These are phyloP conservation scores for Colletotrichum cuscutae DNA, from an alignment of 2,329 filamentous ascomycete species.

Conservation along the genomic window DNA sequence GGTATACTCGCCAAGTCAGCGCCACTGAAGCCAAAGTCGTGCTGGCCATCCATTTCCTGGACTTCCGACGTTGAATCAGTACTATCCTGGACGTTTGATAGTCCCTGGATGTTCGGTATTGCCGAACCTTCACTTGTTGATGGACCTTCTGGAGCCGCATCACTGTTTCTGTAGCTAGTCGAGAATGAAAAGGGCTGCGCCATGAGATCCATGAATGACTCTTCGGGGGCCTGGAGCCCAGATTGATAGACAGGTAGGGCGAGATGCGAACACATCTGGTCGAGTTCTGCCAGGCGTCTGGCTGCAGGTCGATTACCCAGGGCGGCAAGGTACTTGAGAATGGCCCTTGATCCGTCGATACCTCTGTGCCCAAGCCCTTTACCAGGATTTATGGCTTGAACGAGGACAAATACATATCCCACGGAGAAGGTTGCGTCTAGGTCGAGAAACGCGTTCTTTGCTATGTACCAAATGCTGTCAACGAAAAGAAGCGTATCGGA, in stretches of 20 bases:
- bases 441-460: slow-evolving; percentile 27
- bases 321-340: slow-evolving; percentile 13
- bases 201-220: neutral
- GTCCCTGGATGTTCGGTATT: neutral
- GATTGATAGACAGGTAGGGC: neutral
- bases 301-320: slow-evolving; percentile 27
- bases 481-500: neutral
- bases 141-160: neutral
- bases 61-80: neutral
- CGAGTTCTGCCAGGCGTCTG: slow-evolving; percentile 16
- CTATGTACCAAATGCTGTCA: neutral
- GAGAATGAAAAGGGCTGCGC: neutral
- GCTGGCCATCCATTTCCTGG: neutral
- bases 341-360: slow-evolving; percentile 15
- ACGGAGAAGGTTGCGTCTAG: slow-evolving; percentile 26
- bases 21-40: neutral
- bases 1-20: slow-evolving; percentile 14
- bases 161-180: neutral
- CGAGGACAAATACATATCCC: slow-evolving; percentile 28
- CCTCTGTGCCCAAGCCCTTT: slow-evolving; percentile 14
- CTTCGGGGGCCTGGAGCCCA: neutral
- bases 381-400: slow-evolving; percentile 22
- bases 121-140: neutral
- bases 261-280: slow-evolving; percentile 31
- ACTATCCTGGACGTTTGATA: neutral